phyloP scores from a whole-genome alignment of 805 yeast species.

The Clavispora carvajalis region DNA sequence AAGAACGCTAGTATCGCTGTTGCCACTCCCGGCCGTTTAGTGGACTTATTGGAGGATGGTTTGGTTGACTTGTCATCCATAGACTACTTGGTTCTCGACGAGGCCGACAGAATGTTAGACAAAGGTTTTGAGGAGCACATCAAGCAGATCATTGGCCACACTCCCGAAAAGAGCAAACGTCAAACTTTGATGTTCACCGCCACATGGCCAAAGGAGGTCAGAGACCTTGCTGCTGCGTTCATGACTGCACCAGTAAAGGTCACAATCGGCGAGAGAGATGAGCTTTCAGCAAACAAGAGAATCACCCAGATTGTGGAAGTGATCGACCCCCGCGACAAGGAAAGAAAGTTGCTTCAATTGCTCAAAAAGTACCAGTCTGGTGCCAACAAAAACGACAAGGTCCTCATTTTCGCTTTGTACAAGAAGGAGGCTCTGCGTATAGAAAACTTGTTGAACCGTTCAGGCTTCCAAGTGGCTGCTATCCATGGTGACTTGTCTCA shows the following conservation, averaged over 20 bases:
- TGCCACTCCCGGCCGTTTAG: slow-evolving; percentile 97
- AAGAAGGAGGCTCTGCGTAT: slow-evolving; percentile 94
- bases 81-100: slow-evolving; percentile 83
- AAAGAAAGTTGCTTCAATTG: slow-evolving; percentile 64
- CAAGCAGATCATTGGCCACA: slow-evolving; percentile 66
- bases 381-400: slow-evolving; percentile 63
- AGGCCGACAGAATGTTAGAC: slow-evolving; percentile 98
- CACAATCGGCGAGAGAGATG: slow-evolving; percentile 91
- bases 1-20: slow-evolving; percentile 71
- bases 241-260: slow-evolving; percentile 86
- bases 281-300: slow-evolving; percentile 88
- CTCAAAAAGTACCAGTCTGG: slow-evolving; percentile 72
- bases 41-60: slow-evolving; percentile 88
- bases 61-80: slow-evolving; percentile 63
- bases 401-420: slow-evolving; percentile 88
- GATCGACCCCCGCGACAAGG: slow-evolving; percentile 70
- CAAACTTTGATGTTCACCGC: slow-evolving; percentile 99
- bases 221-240: slow-evolving; percentile 82
- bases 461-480: slow-evolving; percentile 82
- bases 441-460: slow-evolving; percentile 65
- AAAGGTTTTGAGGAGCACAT: slow-evolving; percentile 98
- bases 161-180: slow-evolving; percentile 45
- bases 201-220: slow-evolving; percentile 99
- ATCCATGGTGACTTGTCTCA: slow-evolving; percentile 95
- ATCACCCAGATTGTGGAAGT: slow-evolving; percentile 94